Conservation (phyloP, 768 basidiomycete species). For the Boletus pseudopeckii region DNA sequence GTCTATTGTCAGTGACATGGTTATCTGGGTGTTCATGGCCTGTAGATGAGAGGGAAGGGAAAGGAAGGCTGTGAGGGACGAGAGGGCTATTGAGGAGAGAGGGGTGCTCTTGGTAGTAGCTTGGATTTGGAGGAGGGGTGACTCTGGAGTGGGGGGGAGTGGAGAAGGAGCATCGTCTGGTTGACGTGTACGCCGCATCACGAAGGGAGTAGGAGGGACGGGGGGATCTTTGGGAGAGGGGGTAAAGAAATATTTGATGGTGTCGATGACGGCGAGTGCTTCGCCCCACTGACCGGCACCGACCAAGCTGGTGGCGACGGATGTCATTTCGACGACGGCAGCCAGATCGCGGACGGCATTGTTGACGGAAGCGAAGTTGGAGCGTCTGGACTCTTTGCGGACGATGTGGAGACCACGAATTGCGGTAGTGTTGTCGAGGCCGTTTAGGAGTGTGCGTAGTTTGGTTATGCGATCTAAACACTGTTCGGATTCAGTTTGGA, state of each 20-base stretch:
- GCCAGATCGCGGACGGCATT: slow-evolving; percentile 62
- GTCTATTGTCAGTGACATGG: slow-evolving; percentile 71
- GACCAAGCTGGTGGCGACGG: slow-evolving; percentile 70
- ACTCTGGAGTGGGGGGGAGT: slow-evolving; percentile 38
- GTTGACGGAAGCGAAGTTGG: slow-evolving; percentile 55
- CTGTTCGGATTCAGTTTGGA: slow-evolving; percentile 83
- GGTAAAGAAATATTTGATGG: slow-evolving; percentile 60
- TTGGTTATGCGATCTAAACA: slow-evolving; percentile 75
- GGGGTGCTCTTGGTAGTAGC: slow-evolving; percentile 25
- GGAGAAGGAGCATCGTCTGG: slow-evolving; percentile 24
- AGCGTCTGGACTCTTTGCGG: slow-evolving; percentile 56
- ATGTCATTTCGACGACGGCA: slow-evolving; percentile 74
- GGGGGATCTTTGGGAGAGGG: slow-evolving; percentile 4
- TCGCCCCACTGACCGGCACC: slow-evolving; percentile 84
- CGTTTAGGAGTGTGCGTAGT: slow-evolving; percentile 65
- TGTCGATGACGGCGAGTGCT: slow-evolving; percentile 72
- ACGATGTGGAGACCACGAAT: slow-evolving; percentile 78
- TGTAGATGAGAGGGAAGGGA: slow-evolving; percentile 72
- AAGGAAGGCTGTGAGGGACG: slow-evolving; percentile 67
- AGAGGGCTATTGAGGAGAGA: slow-evolving; percentile 51
- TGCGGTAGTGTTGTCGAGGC: slow-evolving; percentile 75
- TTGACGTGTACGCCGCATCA: slow-evolving; percentile 6
- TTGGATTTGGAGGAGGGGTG: slow-evolving; percentile 11
- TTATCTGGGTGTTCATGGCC: slow-evolving; percentile 71
- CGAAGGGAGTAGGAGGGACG: slow-evolving; percentile 1